Percentiles rank a stretch among this genome's conserved stretches.
Conservation (phyloP, 1,139 yeast genomes). For the Blastobotrys buckinghamii region DNA sequence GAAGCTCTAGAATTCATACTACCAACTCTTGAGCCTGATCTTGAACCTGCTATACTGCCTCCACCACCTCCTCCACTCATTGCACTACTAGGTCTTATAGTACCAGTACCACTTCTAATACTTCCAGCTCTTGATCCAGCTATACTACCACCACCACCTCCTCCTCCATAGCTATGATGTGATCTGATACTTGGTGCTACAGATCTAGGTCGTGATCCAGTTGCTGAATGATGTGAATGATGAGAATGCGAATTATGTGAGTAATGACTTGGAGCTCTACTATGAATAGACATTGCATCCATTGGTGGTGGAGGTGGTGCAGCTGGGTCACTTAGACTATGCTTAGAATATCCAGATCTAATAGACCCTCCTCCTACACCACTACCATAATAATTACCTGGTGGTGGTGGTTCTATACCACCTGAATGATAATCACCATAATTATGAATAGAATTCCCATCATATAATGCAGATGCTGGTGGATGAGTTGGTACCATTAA, state of each 20-base stretch:
- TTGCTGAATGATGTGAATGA: background rate
- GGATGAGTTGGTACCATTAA: slow-evolving; percentile 7
- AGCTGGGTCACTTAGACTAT: background rate
- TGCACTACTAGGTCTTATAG: background rate
- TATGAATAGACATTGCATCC: slow-evolving; percentile 5
- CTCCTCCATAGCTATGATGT: background rate
- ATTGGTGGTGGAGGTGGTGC: slow-evolving; percentile 8
- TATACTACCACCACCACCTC: background rate
- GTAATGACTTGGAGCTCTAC: background rate
- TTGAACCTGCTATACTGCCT: background rate
- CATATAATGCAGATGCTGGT: slow-evolving; percentile 8
- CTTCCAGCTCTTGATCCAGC: background rate
- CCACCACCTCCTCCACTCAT: background rate
- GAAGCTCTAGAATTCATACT: background rate
- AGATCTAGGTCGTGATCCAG: background rate
- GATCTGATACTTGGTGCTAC: background rate
- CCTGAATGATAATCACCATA: background rate
- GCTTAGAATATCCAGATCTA: background rate
- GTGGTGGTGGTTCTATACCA: background rate
- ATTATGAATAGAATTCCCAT: slow-evolving; percentile 6
- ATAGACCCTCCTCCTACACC: background rate
- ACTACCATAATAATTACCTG: background rate
- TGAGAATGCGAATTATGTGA: background rate
- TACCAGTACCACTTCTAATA: background rate
- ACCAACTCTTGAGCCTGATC: too few relatives aligned